phyloP scores from a whole-genome alignment of 1,139 yeast species.

The Petasospora fabianii region DNA sequence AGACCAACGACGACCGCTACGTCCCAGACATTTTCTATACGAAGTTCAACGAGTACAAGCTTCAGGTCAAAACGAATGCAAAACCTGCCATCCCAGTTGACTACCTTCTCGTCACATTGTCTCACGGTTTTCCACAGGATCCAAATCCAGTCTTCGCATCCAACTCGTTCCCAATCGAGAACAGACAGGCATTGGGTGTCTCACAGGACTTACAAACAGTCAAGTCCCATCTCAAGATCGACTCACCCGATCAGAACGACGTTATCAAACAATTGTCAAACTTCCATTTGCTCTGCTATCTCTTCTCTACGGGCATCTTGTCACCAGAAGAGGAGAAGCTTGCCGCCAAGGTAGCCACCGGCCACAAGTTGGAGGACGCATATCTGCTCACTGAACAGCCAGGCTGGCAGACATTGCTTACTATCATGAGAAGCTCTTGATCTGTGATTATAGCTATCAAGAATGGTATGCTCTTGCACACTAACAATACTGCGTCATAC shows the following conservation, averaged over 20 bases:
- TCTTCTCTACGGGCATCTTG: slow-evolving; percentile 51
- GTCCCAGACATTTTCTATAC: slow-evolving; percentile 93
- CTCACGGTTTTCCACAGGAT: slow-evolving; percentile 85
- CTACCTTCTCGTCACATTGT: slow-evolving; percentile 78
- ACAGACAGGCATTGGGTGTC: slow-evolving; percentile 71
- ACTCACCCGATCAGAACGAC: slow-evolving; percentile 31
- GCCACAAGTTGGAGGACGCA: slow-evolving; percentile 41
- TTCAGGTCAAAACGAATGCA: slow-evolving; percentile 84
- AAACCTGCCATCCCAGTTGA: slow-evolving; percentile 97
- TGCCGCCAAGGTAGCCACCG: slow-evolving; percentile 40
- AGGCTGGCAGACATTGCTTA: slow-evolving; percentile 73
- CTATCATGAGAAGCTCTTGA: slow-evolving; percentile 37
- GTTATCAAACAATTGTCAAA: slow-evolving; percentile 49
- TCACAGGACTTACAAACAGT: slow-evolving; percentile 61
- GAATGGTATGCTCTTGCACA: neutral
- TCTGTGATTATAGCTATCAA: neutral
- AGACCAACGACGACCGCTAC: slow-evolving; percentile 64
- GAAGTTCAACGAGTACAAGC: slow-evolving; percentile 81
- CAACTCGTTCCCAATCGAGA: slow-evolving; percentile 64
- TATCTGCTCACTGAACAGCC: slow-evolving; percentile 56
- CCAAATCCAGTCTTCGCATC: slow-evolving; percentile 49
- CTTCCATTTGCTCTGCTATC: slow-evolving; percentile 69
- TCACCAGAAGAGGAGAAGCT: slow-evolving; percentile 47
- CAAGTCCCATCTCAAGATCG: slow-evolving; percentile 43
- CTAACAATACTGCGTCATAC: neutral